A percentile compares a stretch with the other conserved stretches of the same genome.
Evolutionary conservation across 371 early-diverging fungal genomes (phyloP).

Genomic region (Mortierella sp.): DNA sequence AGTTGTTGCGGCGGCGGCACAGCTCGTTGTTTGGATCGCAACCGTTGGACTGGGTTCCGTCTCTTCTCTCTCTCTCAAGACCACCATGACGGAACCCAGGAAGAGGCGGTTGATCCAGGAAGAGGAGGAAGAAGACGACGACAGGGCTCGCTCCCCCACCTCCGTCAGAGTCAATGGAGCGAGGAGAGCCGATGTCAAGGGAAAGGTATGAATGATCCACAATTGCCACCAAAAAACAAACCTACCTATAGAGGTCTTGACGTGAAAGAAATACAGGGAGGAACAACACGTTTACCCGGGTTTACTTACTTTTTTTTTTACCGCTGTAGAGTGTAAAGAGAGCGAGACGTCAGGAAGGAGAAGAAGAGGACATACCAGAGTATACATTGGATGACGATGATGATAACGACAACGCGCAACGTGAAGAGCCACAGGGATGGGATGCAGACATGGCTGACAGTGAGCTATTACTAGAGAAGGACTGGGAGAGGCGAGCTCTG

Average conservation of each 20-base stretch:
- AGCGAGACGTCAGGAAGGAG: slow-evolving; percentile 10
- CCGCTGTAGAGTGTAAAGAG: slow-evolving; percentile 21
- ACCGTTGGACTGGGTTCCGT: no score
- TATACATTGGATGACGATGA: slow-evolving; percentile 15
- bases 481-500: slow-evolving; percentile 17
- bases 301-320: no score
- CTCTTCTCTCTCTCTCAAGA: no score
- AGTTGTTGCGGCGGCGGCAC: no score
- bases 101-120: slow-evolving; percentile 48
- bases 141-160: not conserved
- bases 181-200: slow-evolving; percentile 4
- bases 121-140: slow-evolving; percentile 28
- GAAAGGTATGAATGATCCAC: slow-evolving; percentile 10
- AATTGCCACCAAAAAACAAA: slow-evolving; percentile 22
- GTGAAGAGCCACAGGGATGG: slow-evolving; percentile 44
- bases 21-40: no score
- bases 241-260: not conserved
- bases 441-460: slow-evolving; percentile 7
- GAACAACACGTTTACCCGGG: no score
- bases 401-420: slow-evolving; percentile 8
- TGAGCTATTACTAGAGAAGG: not conserved
- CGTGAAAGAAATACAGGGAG: no score
- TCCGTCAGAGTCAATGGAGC: not conserved
- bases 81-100: slow-evolving; percentile 41
- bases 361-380: slow-evolving; percentile 13